A percentile compares a stretch with the other conserved stretches of the same genome.
phyloP scores from a whole-genome alignment of 2,329 filamentous ascomycete species.

The Myriosclerotinia scirpicola region DNA sequence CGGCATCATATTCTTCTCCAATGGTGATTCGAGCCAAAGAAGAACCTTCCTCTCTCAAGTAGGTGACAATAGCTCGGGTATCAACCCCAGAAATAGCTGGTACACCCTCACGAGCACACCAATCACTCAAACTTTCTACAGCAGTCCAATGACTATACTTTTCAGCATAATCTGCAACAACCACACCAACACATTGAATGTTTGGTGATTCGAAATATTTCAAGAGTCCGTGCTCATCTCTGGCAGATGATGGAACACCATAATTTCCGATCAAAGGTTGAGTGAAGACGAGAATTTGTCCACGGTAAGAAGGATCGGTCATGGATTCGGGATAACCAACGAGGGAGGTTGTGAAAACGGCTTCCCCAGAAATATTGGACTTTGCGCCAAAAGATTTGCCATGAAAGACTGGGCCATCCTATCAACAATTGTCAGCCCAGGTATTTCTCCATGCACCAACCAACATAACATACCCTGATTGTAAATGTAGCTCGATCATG shows the following conservation, averaged over 20 bases:
- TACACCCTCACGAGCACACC: constrained; percentile 95
- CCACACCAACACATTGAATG: constrained; percentile 93
- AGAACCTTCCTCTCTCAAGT: constrained; percentile 93
- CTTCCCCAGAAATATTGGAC: constrained; percentile 94
- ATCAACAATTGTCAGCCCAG: constrained; percentile 38
- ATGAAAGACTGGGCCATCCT: constrained; percentile 94
- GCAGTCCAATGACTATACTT: constrained; percentile 99
- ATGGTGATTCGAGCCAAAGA: constrained; percentile 92
- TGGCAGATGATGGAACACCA: constrained; percentile 82
- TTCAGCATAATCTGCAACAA: constrained; percentile 90
- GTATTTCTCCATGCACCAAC: not conserved
- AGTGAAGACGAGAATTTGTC: constrained; percentile 97
- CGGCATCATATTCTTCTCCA: constrained; percentile 96
- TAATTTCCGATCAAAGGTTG: constrained; percentile 98
- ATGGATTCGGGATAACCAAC: constrained; percentile 97
- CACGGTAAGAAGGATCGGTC: constrained; percentile 83
- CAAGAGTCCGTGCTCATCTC: constrained; percentile 85
- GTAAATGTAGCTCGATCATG: constrained; percentile 88
- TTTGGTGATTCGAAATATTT: constrained; percentile 99
- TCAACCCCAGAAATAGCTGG: constrained; percentile 96
- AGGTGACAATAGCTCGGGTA: constrained; percentile 93
- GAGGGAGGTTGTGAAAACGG: constrained; percentile 96
- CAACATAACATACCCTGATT: constrained; percentile 65
- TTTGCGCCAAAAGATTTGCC: constrained; percentile 97
- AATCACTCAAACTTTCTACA: constrained; percentile 86